Base-by-base conservation (phyloP, 2,329 filamentous ascomycete genomes). In the Blastomyces silverae region DNA sequence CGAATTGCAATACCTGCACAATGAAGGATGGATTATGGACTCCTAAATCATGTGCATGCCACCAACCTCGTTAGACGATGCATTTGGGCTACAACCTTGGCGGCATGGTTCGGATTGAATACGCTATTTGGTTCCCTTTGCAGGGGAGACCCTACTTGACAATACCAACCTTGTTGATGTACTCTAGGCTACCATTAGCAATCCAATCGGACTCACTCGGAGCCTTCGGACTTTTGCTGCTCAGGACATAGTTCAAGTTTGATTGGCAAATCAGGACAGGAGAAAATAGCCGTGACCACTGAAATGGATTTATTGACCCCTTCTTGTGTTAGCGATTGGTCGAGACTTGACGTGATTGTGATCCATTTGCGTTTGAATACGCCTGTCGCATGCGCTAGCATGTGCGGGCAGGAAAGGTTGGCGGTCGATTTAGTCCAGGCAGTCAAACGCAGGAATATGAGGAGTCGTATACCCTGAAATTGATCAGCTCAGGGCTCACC, bases 361-460 rank as follows among this genome's bases (percentile, higher is more conserved):
- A 44, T 44, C 2, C 37, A 15, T 44, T 44, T 44, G 56, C 56
- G n/a, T 59, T 59, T 42, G n/a, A 59, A 44, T n/a, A n/a, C 22
- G 37, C 17, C 20, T n/a, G 25, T 34, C 3, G n/a, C 37, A 44
- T 59, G 44, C 25, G 56, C n/a, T 46, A 39, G 28, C 34, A 25
- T 59, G 8, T 59, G 31, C 13, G 8, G 37, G 39, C 4, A 44
- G 15, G 3, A 44, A 42, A 7, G n/a, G 28, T 13, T 39, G 34
- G 28, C 7, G 8, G 13, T 13, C 8, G 7, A 39, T 39, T 39
- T 11, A n/a, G 17, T 8, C 31, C 55, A 39, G 34, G 31, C 55
- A 57, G 39, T 31, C 17, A 17, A 31, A 37, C 28, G 10, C 31
- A 39, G 55, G 31, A 57, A n/a, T 6, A 57, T 28, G 22, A 1